Percentiles rank a stretch among this genome's conserved stretches.
Evolutionary conservation across 78 protist species (phyloP).

Genomic region (Protostelium mycophagum): DNA sequence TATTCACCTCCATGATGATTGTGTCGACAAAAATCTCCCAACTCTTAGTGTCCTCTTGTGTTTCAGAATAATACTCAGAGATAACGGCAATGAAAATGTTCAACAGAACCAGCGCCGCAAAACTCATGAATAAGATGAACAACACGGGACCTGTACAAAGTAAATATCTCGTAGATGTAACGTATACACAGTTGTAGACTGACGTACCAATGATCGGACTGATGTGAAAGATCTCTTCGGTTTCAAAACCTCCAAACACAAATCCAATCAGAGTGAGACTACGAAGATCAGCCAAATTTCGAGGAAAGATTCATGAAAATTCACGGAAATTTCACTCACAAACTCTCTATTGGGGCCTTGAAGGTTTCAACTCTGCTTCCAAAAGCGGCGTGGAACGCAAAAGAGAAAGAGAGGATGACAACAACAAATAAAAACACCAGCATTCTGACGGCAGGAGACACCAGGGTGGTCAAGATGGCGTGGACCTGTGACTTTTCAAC

Average conservation of each 20-base stretch:
- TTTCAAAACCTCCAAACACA: neutral
- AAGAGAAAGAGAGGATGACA: neutral
- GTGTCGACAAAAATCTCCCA: neutral
- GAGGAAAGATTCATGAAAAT: neutral
- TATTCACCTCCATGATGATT: neutral
- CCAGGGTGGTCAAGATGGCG: neutral
- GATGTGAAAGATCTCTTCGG: neutral
- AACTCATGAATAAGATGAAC: neutral
- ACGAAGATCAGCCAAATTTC: neutral
- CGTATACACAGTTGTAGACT: no score
- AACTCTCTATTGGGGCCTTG: neutral
- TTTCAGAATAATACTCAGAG: neutral
- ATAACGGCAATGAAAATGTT: neutral
- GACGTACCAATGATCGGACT: neutral
- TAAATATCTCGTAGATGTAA: neutral
- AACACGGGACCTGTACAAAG: neutral
- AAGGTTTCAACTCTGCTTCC: neutral
- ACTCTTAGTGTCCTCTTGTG: neutral
- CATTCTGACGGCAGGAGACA: neutral
- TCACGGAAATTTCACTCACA: no score
- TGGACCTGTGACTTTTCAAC: neutral
- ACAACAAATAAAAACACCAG: neutral
- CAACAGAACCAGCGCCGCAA: neutral
- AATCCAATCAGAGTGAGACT: neutral
- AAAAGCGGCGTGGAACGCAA: neutral